These are phyloP conservation scores for Babesia divergens DNA, from an alignment of 169 alveolate species.

Conservation along the genomic window DNA sequence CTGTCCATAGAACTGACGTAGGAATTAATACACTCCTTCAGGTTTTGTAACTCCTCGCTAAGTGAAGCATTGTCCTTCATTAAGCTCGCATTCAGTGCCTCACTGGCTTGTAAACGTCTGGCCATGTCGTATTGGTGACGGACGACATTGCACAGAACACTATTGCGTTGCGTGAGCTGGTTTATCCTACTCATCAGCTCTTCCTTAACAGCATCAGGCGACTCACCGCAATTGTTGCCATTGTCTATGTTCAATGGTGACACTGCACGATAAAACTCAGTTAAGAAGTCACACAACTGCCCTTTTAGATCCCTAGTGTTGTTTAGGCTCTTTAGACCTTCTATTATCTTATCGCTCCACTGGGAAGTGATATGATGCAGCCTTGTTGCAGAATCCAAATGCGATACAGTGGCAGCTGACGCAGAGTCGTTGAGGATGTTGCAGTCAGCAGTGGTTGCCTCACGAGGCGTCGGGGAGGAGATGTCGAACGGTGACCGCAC, in stretches of 20 bases:
- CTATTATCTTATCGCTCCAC: constrained; percentile 42
- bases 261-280: constrained; percentile 14
- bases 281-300: constrained; percentile 9
- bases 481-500: constrained; percentile 8
- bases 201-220: neutral
- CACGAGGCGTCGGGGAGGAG: neutral
- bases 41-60: constrained; percentile 3
- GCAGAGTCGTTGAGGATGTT: neutral
- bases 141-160: constrained; percentile 31
- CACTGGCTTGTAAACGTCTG: constrained; percentile 14
- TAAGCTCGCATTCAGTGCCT: neutral
- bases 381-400: too few relatives aligned
- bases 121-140: constrained; percentile 61
- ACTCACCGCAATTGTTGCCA: neutral
- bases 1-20: constrained; percentile 1
- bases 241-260: neutral
- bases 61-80: constrained; percentile 20
- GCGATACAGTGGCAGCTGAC: neutral
- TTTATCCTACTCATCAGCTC: constrained; percentile 30
- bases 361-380: neutral
- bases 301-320: constrained; percentile 30
- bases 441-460: neutral
- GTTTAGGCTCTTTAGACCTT: constrained; percentile 22
- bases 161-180: constrained; percentile 38
- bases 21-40: constrained; percentile 14